These are phyloP conservation scores for Corymbia citriodora DNA, from an alignment of 441 rosid genomes.

Conservation along the genomic window DNA sequence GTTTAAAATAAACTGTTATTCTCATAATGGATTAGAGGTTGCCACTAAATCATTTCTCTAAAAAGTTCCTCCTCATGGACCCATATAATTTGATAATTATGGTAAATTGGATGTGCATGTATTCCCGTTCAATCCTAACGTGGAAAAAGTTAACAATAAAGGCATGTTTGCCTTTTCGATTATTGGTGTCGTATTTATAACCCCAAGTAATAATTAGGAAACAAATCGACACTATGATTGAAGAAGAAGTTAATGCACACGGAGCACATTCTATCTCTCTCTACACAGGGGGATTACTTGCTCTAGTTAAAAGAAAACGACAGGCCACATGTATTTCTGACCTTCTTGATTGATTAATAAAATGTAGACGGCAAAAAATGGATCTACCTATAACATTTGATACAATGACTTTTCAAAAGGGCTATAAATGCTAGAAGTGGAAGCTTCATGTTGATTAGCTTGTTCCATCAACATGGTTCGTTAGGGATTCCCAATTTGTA, in stretches of 20 bases:
- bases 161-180: background rate
- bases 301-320: background rate
- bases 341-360: background rate
- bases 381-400: constrained; percentile 4
- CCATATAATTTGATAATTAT: background rate
- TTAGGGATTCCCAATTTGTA: constrained; percentile 18
- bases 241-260: background rate
- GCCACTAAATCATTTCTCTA: no score
- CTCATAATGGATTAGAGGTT: no score
- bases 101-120: background rate
- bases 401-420: constrained; percentile 7
- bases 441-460: background rate
- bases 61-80: background rate
- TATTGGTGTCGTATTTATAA: background rate
- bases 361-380: background rate
- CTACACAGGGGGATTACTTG: background rate
- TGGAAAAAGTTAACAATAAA: background rate
- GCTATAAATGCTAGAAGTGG: constrained; percentile 1
- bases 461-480: background rate
- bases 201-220: background rate
- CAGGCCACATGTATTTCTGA: background rate
- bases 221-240: background rate
- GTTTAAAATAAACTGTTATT: no score
- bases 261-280: background rate
- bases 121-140: background rate